A percentile compares a stretch with the other conserved stretches of the same genome.
phyloP scores from a whole-genome alignment of 441 rosid species.

The Euphorbia schlechtendalii region DNA sequence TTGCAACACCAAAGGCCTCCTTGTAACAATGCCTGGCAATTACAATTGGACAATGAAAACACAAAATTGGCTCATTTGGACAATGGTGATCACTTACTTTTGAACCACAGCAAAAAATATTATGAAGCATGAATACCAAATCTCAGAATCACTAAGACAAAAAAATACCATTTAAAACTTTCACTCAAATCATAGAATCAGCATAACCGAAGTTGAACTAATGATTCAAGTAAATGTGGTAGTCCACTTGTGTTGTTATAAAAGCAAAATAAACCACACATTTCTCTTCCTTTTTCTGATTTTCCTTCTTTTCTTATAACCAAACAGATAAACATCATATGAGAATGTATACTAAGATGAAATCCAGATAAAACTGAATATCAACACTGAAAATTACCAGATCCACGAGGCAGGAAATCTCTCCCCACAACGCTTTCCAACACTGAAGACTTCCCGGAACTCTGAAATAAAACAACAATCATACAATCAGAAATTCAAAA shows the following conservation, averaged over 20 bases:
- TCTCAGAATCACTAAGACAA: neutral
- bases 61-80: neutral
- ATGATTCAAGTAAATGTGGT: too few species aligned
- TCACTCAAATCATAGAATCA: neutral
- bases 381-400: conserved; percentile 38
- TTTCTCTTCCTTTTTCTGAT: conserved; percentile 1
- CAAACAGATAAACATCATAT: neutral
- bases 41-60: neutral
- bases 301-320: neutral
- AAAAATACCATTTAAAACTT: too few species aligned
- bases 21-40: conserved; percentile 68
- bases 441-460: conserved; percentile 97
- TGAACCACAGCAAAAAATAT: conserved; percentile 2
- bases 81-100: neutral
- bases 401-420: conserved; percentile 98
- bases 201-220: neutral
- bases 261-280: conserved; percentile 18
- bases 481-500: neutral
- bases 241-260: neutral
- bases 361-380: neutral
- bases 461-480: conserved; percentile 28
- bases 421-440: conserved; percentile 95
- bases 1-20: conserved; percentile 95
- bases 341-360: neutral
- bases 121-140: neutral